Evolutionary conservation across 805 yeast species (phyloP).

Genomic region (Spathaspora sp.): DNA sequence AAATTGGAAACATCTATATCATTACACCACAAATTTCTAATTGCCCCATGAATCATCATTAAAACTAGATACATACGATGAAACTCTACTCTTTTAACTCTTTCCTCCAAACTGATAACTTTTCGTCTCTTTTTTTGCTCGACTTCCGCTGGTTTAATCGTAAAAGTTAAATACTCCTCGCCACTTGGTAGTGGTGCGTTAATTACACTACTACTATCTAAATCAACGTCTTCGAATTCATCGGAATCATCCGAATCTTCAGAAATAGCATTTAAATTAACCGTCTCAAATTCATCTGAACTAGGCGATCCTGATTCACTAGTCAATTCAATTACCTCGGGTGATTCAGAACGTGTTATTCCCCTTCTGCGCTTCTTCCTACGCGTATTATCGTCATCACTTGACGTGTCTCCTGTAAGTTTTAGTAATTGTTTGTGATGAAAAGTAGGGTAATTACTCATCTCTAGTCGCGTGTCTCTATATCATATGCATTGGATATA

Average conservation of each 20-base stretch:
- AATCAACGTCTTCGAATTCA: conserved; percentile 21
- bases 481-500: not conserved
- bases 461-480: not conserved
- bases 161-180: conserved; percentile 3
- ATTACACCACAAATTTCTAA: conserved; percentile 75
- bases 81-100: conserved; percentile 44
- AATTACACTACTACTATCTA: conserved; percentile 9
- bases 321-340: not conserved
- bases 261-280: conserved; percentile 14
- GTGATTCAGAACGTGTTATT: not conserved
- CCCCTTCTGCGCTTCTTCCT: conserved; percentile 8
- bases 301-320: conserved; percentile 6
- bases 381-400: not conserved
- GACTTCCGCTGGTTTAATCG: conserved; percentile 12
- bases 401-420: not conserved
- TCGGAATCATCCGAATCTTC: conserved; percentile 15
- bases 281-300: conserved; percentile 28
- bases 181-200: not conserved
- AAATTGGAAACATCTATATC: conserved; percentile 36
- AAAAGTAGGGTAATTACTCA: conserved; percentile 2
- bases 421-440: conserved; percentile 7
- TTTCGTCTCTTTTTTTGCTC: conserved; percentile 21
- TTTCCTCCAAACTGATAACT: conserved; percentile 52
- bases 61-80: conserved; percentile 59
- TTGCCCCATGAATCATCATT: conserved; percentile 63